phyloP scores from a whole-genome alignment of 371 early-diverging fungal species.

The Mucor velutinosus region DNA sequence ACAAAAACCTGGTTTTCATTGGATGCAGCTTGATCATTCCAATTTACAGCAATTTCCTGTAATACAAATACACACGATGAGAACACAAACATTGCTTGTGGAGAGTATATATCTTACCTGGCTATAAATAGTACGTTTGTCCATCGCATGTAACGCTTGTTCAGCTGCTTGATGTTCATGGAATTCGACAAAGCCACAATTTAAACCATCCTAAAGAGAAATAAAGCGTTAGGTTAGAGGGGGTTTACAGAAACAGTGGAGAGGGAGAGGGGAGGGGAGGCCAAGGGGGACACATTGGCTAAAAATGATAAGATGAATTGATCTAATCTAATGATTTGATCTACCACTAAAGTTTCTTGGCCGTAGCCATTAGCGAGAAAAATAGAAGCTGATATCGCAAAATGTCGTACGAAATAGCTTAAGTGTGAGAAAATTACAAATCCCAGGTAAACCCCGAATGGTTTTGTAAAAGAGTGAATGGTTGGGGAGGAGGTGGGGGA shows the following conservation, averaged over 20 bases:
- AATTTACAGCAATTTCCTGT: conserved; percentile 31
- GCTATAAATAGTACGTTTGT: conserved; percentile 65
- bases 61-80: not conserved
- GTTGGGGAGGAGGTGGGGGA: no score
- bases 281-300: not conserved
- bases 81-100: not conserved
- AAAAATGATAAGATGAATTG: conserved; percentile 7
- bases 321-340: conserved; percentile 8
- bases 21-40: conserved; percentile 22
- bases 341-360: conserved; percentile 5
- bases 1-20: conserved; percentile 73
- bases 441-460: conserved; percentile 6
- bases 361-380: not conserved
- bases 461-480: not conserved
- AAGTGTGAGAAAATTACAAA: conserved; percentile 7
- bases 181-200: conserved; percentile 84
- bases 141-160: conserved; percentile 70
- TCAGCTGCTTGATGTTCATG: conserved; percentile 71
- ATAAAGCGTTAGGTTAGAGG: not conserved
- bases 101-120: conserved; percentile 37
- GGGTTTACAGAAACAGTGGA: not conserved
- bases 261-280: no score
- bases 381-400: not conserved
- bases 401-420: not conserved
- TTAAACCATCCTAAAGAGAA: conserved; percentile 48